A percentile compares a stretch with the other conserved stretches of the same genome.
Conservation (phyloP, 1,284 basidiomycete species). For the Leccinum pachyderme region DNA sequence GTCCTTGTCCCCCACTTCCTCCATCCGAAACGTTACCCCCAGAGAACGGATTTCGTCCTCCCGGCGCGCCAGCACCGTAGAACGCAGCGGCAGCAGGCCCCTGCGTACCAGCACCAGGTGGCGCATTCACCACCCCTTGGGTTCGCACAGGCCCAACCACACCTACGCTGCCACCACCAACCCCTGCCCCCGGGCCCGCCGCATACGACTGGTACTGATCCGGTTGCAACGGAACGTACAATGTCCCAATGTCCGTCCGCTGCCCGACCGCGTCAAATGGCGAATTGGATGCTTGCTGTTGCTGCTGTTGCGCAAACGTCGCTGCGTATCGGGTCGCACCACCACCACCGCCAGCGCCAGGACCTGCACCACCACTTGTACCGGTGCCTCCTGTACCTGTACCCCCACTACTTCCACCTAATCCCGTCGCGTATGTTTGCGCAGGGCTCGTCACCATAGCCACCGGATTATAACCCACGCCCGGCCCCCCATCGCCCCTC, state of each 20-base stretch:
- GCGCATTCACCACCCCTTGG: conserved; percentile 39
- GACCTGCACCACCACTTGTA: conserved; percentile 1
- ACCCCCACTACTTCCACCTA: background rate
- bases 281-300: conserved; percentile 40
- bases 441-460: conserved; percentile 69
- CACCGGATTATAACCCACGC: conserved; percentile 44
- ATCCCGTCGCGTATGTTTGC: conserved; percentile 56
- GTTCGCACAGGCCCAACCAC: conserved; percentile 30
- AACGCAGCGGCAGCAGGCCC: conserved; percentile 38
- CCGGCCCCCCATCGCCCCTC: conserved; percentile 43
- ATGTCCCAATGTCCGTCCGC: conserved; percentile 59
- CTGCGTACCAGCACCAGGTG: conserved; percentile 15
- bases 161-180: conserved; percentile 24
- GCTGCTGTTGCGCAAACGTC: conserved; percentile 45
- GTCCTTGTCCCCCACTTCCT: background rate
- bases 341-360: conserved; percentile 3
- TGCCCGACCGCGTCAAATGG: conserved; percentile 61
- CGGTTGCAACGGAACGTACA: conserved; percentile 78
- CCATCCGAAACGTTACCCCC: background rate
- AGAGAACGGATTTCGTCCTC: conserved; percentile 52
- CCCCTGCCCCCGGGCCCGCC: conserved; percentile 34
- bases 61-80: conserved; percentile 61
- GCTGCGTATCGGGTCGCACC: conserved; percentile 45
- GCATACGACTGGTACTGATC: conserved; percentile 67
- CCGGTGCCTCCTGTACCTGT: background rate